Conservation (phyloP, 1,284 basidiomycete species). For the Puccinia novopanici region DNA sequence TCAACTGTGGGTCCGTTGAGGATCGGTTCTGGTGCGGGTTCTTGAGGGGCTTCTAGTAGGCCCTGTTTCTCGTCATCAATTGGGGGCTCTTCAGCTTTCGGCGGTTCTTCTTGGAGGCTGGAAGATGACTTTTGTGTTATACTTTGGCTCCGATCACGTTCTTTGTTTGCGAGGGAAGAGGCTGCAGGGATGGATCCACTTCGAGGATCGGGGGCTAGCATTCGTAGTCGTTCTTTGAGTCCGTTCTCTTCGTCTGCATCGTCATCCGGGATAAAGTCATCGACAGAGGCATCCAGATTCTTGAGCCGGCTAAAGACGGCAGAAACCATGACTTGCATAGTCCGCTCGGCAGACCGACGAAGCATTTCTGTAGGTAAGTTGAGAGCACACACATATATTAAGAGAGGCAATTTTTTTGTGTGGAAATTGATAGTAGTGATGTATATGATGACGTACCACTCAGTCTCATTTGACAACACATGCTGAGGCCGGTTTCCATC, state of each 20-base stretch:
- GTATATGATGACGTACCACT: conserved; percentile 70
- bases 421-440: background rate
- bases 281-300: conserved; percentile 53
- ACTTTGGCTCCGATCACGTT: conserved; percentile 56
- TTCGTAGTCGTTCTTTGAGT: conserved; percentile 51
- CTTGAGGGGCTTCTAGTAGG: conserved; percentile 4
- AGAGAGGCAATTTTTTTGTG: background rate
- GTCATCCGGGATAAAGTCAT: conserved; percentile 49
- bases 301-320: conserved; percentile 76
- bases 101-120: conserved; percentile 50
- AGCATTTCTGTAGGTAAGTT: conserved; percentile 68
- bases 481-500: conserved; percentile 94
- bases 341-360: conserved; percentile 87
- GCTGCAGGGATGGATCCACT: conserved; percentile 52
- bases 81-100: conserved; percentile 54
- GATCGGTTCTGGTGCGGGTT: conserved; percentile 6
- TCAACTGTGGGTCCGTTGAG: conserved; percentile 18
- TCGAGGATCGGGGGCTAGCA: conserved; percentile 52
- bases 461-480: conserved; percentile 92
- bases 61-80: conserved; percentile 51
- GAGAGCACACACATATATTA: background rate
- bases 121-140: conserved; percentile 56
- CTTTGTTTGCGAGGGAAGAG: conserved; percentile 13
- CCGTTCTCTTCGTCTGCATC: conserved; percentile 31
- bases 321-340: conserved; percentile 83